Base-by-base conservation (phyloP, 192 early-diverging fungal genomes). In the Coemansia sp. region DNA sequence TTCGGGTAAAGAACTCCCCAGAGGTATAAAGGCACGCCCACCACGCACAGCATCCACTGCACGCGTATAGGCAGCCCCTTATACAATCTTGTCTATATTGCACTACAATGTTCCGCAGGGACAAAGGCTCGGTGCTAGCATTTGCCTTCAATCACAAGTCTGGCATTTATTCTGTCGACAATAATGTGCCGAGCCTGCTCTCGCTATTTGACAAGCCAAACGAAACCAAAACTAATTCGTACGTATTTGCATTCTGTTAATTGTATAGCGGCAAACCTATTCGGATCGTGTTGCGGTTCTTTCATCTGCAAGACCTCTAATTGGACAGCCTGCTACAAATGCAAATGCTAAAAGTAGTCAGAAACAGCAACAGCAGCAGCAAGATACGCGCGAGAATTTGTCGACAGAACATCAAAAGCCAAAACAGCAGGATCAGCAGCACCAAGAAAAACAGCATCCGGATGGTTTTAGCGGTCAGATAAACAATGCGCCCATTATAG, bases 251-350 rank as follows among this genome's bases (percentile, higher is more conserved):
- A 26, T 54, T 9, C 9, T 54, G 7, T 23, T 23, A 6, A 26
- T 54, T 2, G 6, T 59, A 38, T 83, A 84, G 81, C 69, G 81
- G 32, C 76, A 84, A 56, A 84, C 83, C n/a, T 84, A 84, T 63
- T 81, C 78, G 32, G 83, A 84, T 49, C 77, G 83, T 45, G 76
- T 84, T 32, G 61, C 77, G 5, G 83, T 80, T 21, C 68, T 84
- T 39, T 79, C 76, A 0, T 81, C 79, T 6, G 61, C 76, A 21
- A 65, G 75, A 18, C 75, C 75, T 10, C 38, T 60, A 48, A 52
- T 58, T 21, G 23, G 61, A 6, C 63, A 65, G 16, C 3, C 67
- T 15, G 65, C 67, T 6, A 13, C 32, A n/a, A 48, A 8, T 19
- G 49, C 23, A 32, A 48, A 5, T 15, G 18, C 56, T 4, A 52